Conservation (phyloP, 2,329 filamentous ascomycete species). For the Pseudogymnoascus sp. region DNA sequence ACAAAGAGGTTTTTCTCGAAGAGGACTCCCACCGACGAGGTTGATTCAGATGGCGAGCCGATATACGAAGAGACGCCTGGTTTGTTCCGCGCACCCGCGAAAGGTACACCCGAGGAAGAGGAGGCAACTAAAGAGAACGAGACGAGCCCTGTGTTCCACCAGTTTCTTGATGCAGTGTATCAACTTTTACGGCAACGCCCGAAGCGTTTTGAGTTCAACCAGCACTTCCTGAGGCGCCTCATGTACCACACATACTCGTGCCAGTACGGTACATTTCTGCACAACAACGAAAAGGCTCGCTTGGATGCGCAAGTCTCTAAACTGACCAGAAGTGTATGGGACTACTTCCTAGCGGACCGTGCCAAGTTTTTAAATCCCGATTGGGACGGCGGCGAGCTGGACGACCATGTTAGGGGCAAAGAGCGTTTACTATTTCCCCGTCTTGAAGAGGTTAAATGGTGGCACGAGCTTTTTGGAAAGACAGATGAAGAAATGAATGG, state of each 20-base stretch:
- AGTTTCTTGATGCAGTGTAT: constrained; percentile 91
- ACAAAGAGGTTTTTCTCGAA: constrained; percentile 89
- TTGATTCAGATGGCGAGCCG: constrained; percentile 44
- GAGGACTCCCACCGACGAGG: constrained; percentile 57
- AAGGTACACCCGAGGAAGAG: constrained; percentile 41
- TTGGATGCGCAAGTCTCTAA: constrained; percentile 60
- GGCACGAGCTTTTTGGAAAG: constrained; percentile 79
- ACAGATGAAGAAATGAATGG: constrained; percentile 91
- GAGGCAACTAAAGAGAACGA: constrained; percentile 79
- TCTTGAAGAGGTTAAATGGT: constrained; percentile 79
- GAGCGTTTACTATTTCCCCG: constrained; percentile 80
- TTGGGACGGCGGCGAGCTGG: constrained; percentile 62
- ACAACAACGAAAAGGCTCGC: constrained; percentile 88
- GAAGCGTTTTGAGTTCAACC: constrained; percentile 90
- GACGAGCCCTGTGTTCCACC: constrained; percentile 92
- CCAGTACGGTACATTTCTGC: constrained; percentile 94
- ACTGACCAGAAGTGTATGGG: constrained; percentile 82
- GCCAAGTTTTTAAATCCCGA: constrained; percentile 75
- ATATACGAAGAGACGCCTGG: constrained; percentile 25
- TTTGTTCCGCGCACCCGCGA: constrained; percentile 31
- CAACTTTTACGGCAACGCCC: constrained; percentile 82
- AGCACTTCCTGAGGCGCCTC: constrained; percentile 79
- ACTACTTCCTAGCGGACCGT: constrained; percentile 79
- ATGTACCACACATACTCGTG: constrained; percentile 93
- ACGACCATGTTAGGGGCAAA: constrained; percentile 71